phyloP scores from a whole-genome alignment of 352 stramenopile genomes.

The Elongisporangium senticosum region DNA sequence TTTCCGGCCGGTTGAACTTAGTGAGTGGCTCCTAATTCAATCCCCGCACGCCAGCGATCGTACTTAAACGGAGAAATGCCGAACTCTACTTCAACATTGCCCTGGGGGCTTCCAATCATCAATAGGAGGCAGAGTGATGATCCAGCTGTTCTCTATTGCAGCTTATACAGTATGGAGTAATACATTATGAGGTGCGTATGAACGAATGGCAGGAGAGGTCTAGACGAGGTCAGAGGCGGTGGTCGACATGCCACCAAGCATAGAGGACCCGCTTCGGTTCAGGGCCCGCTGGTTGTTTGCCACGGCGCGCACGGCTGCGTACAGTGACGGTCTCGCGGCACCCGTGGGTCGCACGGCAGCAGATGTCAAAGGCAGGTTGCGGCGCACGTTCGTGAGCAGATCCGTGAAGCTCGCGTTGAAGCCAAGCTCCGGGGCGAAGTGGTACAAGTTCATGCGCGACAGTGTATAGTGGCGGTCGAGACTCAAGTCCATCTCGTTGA shows the following conservation, averaged over 20 bases:
- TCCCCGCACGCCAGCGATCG: background rate
- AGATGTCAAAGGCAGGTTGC: slow-evolving; percentile 22
- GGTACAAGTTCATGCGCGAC: slow-evolving; percentile 59
- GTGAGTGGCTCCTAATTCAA: background rate
- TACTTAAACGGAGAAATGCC: background rate
- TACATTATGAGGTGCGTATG: background rate
- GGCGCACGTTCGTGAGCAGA: slow-evolving; percentile 36
- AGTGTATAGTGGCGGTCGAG: slow-evolving; percentile 78
- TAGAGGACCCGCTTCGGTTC: background rate
- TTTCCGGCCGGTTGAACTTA: background rate
- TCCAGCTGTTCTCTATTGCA: background rate
- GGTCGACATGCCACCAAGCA: background rate
- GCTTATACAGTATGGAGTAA: background rate
- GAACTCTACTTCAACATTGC: background rate
- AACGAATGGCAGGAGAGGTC: background rate
- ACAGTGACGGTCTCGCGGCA: background rate
- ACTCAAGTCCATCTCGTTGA: slow-evolving; percentile 67
- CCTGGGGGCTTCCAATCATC: background rate
- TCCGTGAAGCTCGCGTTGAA: slow-evolving; percentile 71
- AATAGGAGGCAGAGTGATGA: background rate
- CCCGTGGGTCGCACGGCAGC: background rate
- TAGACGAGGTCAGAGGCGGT: background rate
- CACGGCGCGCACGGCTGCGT: background rate
- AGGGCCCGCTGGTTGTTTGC: background rate
- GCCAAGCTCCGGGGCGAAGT: slow-evolving; percentile 75